phyloP scores from a whole-genome alignment of 352 stramenopile species.

The Pythium brassicae region DNA sequence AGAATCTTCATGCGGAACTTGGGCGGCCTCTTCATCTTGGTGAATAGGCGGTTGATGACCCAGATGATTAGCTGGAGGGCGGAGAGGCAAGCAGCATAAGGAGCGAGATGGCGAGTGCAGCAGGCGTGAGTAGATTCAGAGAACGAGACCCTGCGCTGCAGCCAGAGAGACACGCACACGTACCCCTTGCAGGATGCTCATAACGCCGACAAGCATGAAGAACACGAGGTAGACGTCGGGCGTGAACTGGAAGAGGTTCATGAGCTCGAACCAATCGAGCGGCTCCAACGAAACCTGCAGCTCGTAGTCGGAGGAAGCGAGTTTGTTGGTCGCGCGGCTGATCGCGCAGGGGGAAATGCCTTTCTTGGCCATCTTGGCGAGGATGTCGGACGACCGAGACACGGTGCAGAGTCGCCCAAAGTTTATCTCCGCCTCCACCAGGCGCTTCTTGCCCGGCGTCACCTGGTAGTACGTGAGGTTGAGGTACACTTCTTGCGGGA shows the following conservation, averaged over 20 bases:
- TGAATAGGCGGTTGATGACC: constrained; percentile 92
- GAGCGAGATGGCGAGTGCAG: no score
- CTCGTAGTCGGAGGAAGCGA: constrained; percentile 73
- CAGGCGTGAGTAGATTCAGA: no score
- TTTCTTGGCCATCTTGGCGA: constrained; percentile 71
- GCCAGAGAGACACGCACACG: no score
- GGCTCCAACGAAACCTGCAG: constrained; percentile 88
- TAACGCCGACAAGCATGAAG: constrained; percentile 88
- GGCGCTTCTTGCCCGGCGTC: constrained; percentile 47
- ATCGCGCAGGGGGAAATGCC: constrained; percentile 53
- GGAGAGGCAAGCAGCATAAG: no score
- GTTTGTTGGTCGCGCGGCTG: constrained; percentile 55
- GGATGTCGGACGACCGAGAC: constrained; percentile 44
- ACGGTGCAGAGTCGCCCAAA: constrained; percentile 78
- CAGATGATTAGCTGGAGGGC: constrained; percentile 92
- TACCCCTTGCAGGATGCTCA: constrained; percentile 86
- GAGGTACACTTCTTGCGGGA: constrained; percentile 69
- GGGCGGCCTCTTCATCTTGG: constrained; percentile 93
- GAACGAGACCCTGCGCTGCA: no score
- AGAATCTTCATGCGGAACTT: constrained; percentile 90
- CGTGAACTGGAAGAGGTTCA: constrained; percentile 96
- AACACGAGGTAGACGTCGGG: constrained; percentile 93
- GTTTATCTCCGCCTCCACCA: constrained; percentile 61
- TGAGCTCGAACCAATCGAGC: constrained; percentile 92
- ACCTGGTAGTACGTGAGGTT: constrained; percentile 83